Evolutionary conservation across 352 stramenopile species (phyloP), one percentile per base, ranked within the genome.

Genomic region (Phytophthora sansomeana): DNA sequence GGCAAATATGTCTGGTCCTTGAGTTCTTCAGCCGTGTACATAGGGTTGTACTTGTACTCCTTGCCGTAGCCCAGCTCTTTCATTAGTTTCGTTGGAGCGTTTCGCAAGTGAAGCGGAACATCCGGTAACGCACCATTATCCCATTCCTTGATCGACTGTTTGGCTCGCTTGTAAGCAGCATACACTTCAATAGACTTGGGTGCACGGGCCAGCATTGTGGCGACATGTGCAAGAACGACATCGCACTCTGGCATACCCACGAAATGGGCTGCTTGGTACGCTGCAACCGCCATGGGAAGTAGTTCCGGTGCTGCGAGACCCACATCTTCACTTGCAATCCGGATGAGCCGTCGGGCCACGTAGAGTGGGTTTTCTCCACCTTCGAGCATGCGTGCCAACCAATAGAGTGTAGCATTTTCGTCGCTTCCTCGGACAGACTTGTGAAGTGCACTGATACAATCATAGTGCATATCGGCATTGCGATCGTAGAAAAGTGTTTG

Each of bases 191-290:
- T 85, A 1, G 83, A 93, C 63, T 97, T 96, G 5, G 85, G 81
- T 1, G 89, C 85, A 28, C 89, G 79, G n/a, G 89, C 89, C 28
- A 97, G 50, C 65, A 91, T 84, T 16, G 77, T 90, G 10, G 86
- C 84, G 57, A 87, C 92, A 58, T 97, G 87, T 6, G 85, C 85
- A 11, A 97, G 73, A 24, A 89, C 80, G 9, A 95, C 81, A 39
- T 95, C 84, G 54, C 89, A 97, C 58, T 97, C 89, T 5, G 89
- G 89, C 86, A 97, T 94, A 7, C 89, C 89, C 10, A 94, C 47
- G 44, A 85, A 89, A 33, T 95, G 85, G 29, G 82, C 85, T 0
- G 87, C 70, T 13, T 95, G 87, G 50, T 93, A 93, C 3, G 83
- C 80, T 14, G 85, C 74, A 19, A 91, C 80, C 0, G 87, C 88